Percentiles rank a stretch among this genome's conserved stretches.
These are phyloP conservation scores for Scedosporium aurantiacum DNA, from an alignment of 2,329 filamentous ascomycete species.

Conservation along the genomic window DNA sequence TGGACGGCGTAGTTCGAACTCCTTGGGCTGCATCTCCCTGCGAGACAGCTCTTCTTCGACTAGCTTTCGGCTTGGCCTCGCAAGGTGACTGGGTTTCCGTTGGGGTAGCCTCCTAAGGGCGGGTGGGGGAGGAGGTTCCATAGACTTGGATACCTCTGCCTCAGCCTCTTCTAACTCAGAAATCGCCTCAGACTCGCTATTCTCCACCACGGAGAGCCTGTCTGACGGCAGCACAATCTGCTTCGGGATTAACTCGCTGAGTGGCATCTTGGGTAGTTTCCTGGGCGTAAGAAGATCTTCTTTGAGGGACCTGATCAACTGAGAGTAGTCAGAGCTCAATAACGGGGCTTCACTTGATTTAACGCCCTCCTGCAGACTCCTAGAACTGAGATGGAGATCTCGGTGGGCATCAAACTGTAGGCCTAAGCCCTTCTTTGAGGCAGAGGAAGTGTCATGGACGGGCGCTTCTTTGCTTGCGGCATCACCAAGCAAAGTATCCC, in stretches of 20 bases:
- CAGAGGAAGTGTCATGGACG: constrained; percentile 8
- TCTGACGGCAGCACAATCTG: neutral
- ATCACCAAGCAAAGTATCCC: constrained; percentile 33
- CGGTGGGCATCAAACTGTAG: constrained; percentile 45
- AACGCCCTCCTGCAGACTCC: constrained; percentile 18
- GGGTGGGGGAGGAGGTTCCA: neutral
- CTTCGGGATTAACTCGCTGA: neutral
- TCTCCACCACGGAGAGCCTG: neutral
- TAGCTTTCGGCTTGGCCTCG: neutral
- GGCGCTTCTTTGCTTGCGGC: constrained; percentile 5
- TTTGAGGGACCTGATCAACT: constrained; percentile 30
- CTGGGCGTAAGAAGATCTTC: constrained; percentile 25
- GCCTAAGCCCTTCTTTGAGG: constrained; percentile 32
- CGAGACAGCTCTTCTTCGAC: neutral
- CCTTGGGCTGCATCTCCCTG: neutral
- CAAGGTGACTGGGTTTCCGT: neutral
- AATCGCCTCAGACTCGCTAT: constrained; percentile 19
- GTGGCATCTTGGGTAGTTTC: neutral
- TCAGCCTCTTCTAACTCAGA: constrained; percentile 45
- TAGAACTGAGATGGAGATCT: constrained; percentile 28
- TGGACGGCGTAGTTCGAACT: neutral
- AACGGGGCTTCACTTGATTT: constrained; percentile 10
- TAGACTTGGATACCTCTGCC: constrained; percentile 22
- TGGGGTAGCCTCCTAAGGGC: constrained; percentile 1
- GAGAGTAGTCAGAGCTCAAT: constrained; percentile 30